These are phyloP conservation scores for Raffaelea deltoideospora DNA, from an alignment of 2,329 filamentous ascomycete species.

Conservation along the genomic window DNA sequence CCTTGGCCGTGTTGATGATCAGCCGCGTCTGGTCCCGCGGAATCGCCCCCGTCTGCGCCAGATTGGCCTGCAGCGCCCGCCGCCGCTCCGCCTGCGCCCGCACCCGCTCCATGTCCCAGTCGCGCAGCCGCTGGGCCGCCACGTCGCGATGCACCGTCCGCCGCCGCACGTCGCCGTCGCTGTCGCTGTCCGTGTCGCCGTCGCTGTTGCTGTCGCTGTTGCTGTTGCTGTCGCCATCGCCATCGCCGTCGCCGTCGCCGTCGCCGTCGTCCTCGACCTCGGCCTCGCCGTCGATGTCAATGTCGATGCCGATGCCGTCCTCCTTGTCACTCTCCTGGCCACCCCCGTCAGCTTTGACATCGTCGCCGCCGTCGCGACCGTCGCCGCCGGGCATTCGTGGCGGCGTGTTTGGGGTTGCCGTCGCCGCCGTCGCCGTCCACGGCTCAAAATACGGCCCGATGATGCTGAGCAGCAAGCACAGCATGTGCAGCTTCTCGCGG, in stretches of 20 bases:
- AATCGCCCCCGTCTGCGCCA: conserved; percentile 26
- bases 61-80: conserved; percentile 27
- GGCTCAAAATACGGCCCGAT: conserved; percentile 7
- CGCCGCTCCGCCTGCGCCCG: conserved; percentile 38
- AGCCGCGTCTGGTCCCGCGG: conserved; percentile 32
- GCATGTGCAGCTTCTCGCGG: conserved; percentile 6
- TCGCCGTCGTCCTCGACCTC: conserved; percentile 1
- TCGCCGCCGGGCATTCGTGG: not conserved
- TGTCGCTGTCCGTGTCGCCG: conserved; percentile 1
- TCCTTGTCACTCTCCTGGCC: no score
- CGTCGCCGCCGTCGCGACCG: not conserved
- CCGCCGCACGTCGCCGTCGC: conserved; percentile 16
- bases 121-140: conserved; percentile 36
- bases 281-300: conserved; percentile 1
- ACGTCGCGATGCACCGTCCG: conserved; percentile 32
- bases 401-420: not conserved
- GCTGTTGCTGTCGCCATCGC: not conserved
- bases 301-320: not conserved
- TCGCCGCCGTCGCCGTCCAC: not conserved
- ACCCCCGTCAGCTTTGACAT: no score
- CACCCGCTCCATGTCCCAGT: conserved; percentile 36
- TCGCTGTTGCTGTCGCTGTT: conserved; percentile 2
- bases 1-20: conserved; percentile 53
- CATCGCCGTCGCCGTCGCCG: conserved; percentile 1
- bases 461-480: conserved; percentile 10